These are phyloP conservation scores for Rhodotorula sp. DNA, from an alignment of 1,284 basidiomycete species.

Conservation along the genomic window DNA sequence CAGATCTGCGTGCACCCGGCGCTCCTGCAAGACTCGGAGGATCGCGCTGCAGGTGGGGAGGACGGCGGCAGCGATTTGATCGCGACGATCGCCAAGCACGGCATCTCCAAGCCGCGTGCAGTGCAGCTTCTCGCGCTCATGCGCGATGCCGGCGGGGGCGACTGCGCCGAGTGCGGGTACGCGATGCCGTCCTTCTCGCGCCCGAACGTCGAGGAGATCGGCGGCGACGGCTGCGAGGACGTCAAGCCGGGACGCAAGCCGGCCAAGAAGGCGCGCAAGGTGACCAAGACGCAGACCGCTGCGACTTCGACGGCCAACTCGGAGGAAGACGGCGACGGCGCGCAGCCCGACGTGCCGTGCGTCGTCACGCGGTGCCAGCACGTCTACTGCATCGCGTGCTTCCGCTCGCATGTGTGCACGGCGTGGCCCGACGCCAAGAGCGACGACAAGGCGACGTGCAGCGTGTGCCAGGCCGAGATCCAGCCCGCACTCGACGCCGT, in stretches of 20 bases:
- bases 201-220: slow-evolving; percentile 53
- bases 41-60: slow-evolving; percentile 35
- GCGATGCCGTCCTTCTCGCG: slow-evolving; percentile 59
- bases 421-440: slow-evolving; percentile 66
- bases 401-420: slow-evolving; percentile 58
- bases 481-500: slow-evolving; percentile 44
- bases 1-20: slow-evolving; percentile 98
- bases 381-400: slow-evolving; percentile 83
- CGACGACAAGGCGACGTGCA: slow-evolving; percentile 71
- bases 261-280: slow-evolving; percentile 53
- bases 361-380: slow-evolving; percentile 92
- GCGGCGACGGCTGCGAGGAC: slow-evolving; percentile 49
- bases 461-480: slow-evolving; percentile 67
- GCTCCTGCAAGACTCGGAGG: slow-evolving; percentile 64
- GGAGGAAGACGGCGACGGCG: slow-evolving; percentile 53
- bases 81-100: slow-evolving; percentile 68
- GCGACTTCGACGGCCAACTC: slow-evolving; percentile 55
- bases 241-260: slow-evolving; percentile 42
- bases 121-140: slow-evolving; percentile 75
- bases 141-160: slow-evolving; percentile 73
- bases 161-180: slow-evolving; percentile 79
- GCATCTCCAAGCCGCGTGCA: slow-evolving; percentile 74
- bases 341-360: slow-evolving; percentile 58
- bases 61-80: slow-evolving; percentile 61
- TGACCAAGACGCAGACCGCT: slow-evolving; percentile 51